Conservation (phyloP, 164 flowering plant genomes). For the Berberis vulgaris region DNA sequence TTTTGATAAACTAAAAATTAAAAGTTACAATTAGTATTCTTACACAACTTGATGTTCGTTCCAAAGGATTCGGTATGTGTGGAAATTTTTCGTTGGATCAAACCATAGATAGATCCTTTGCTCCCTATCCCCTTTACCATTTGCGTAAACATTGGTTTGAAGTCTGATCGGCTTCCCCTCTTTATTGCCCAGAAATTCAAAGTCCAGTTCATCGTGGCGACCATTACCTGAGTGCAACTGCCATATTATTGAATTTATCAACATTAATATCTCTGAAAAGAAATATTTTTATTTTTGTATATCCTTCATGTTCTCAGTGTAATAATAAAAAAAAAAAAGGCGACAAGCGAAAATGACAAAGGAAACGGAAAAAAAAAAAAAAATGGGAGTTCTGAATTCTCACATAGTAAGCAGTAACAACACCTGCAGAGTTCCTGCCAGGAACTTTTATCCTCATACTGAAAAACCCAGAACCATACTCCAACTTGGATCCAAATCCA, state of each 20-base stretch:
- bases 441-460: not conserved
- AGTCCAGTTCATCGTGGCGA: not conserved
- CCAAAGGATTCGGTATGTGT: not conserved
- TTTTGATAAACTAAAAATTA: no score
- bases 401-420: constrained; percentile 1
- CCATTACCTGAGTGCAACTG: not conserved
- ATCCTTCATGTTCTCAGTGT: not conserved
- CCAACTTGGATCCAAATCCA: not conserved
- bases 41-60: not conserved
- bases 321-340: not conserved
- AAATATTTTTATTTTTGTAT: not conserved
- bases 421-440: not conserved
- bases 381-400: not conserved
- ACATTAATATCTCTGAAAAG: not conserved
- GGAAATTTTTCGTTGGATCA: not conserved
- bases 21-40: not conserved
- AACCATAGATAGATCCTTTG: not conserved
- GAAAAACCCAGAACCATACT: not conserved
- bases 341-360: not conserved
- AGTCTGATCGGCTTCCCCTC: not conserved
- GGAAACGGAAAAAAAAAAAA: no score
- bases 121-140: not conserved
- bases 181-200: not conserved
- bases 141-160: not conserved
- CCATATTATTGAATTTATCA: not conserved